phyloP scores from a whole-genome alignment of 176 grass and related monocot genomes.

The Aegilops sharonensis region DNA sequence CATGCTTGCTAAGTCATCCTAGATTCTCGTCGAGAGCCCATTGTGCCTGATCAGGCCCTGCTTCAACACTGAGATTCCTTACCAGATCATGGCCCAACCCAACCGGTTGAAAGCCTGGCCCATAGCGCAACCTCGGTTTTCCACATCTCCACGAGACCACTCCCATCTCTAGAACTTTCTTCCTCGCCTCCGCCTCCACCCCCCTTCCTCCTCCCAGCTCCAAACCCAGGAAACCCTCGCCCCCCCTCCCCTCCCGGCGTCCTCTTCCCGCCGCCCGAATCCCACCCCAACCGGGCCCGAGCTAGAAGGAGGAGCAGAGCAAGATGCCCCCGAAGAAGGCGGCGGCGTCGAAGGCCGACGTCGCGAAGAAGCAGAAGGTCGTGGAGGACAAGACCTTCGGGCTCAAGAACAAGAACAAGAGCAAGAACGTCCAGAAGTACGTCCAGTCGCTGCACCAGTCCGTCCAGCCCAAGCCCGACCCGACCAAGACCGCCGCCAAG shows the following conservation, averaged over 20 bases:
- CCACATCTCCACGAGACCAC: constrained; percentile 33
- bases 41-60: no score
- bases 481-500: constrained; percentile 75
- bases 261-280: constrained; percentile 8
- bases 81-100: not conserved
- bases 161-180: constrained; percentile 41
- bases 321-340: constrained; percentile 92
- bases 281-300: not conserved
- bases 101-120: not conserved
- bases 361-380: constrained; percentile 96
- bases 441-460: constrained; percentile 76
- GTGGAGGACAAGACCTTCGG: constrained; percentile 99
- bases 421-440: constrained; percentile 99
- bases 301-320: not conserved
- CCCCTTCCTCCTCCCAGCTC: constrained; percentile 32
- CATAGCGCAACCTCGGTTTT: not conserved
- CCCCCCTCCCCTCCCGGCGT: not conserved
- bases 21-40: no score
- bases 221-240: constrained; percentile 50
- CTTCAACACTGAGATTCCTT: no score
- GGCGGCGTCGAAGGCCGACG: constrained; percentile 63
- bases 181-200: constrained; percentile 37
- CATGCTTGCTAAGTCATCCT: no score
- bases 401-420: constrained; percentile 99
- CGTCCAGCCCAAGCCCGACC: constrained; percentile 76